Evolutionary conservation across 208 protist species (phyloP).

Genomic region (Trypanosoma platydactyli): DNA sequence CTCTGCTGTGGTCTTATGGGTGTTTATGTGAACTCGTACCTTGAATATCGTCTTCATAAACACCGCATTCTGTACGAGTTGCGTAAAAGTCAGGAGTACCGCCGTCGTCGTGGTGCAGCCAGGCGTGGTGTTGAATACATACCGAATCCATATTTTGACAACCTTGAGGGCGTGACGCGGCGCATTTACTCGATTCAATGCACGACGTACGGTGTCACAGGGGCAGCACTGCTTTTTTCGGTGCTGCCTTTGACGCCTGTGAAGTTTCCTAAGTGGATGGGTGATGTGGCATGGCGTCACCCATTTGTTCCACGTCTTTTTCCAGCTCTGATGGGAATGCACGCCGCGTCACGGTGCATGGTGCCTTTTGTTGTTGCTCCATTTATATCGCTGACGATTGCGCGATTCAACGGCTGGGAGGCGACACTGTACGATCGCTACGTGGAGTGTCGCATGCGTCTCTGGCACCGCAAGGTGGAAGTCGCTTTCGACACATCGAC

Average conservation of each 20-base stretch:
- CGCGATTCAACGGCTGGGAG: conserved; percentile 53
- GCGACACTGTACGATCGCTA: conserved; percentile 82
- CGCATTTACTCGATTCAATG: conserved; percentile 73
- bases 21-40: conserved; percentile 58
- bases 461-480: conserved; percentile 76
- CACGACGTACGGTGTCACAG: conserved; percentile 58
- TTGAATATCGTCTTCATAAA: conserved; percentile 79
- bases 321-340: conserved; percentile 78
- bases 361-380: conserved; percentile 85
- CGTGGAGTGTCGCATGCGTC: conserved; percentile 66
- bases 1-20: conserved; percentile 68
- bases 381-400: conserved; percentile 61
- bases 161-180: conserved; percentile 70
- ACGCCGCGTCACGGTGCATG: conserved; percentile 75
- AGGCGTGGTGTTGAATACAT: conserved; percentile 59
- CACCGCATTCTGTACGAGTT: conserved; percentile 82
- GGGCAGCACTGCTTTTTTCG: conserved; percentile 48
- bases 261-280: conserved; percentile 88
- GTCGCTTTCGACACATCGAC: conserved; percentile 73
- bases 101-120: conserved; percentile 66
- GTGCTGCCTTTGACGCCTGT: conserved; percentile 69
- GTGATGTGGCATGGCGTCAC: conserved; percentile 84
- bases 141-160: conserved; percentile 76
- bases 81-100: conserved; percentile 69
- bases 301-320: conserved; percentile 86